Percentiles rank a stretch among this genome's conserved stretches.
These are phyloP conservation scores for Aspergillus conjunctus DNA, from an alignment of 495 filamentous ascomycete genomes.

Conservation along the genomic window DNA sequence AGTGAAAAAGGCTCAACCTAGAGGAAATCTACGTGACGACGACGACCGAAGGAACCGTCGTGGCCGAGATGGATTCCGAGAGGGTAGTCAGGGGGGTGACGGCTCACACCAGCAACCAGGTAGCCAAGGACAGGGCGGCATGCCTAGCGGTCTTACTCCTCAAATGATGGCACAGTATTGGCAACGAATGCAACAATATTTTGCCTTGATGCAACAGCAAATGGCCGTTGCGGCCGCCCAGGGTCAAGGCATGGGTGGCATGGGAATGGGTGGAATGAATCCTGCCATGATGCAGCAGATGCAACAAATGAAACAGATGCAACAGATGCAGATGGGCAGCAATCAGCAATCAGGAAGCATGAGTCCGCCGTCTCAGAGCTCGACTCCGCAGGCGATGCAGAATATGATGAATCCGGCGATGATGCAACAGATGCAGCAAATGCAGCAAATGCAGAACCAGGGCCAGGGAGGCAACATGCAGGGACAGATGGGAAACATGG, in stretches of 20 bases:
- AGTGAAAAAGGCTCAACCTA: conserved; percentile 95
- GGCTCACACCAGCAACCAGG: conserved; percentile 51
- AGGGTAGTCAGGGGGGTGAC: conserved; percentile 50
- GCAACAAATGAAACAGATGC: conserved; percentile 82
- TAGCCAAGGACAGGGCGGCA: conserved; percentile 44
- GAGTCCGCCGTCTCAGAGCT: conserved; percentile 51
- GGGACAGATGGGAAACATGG: conserved; percentile 27
- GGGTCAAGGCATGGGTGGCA: conserved; percentile 52
- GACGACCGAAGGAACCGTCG: conserved; percentile 62
- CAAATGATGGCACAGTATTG: conserved; percentile 98
- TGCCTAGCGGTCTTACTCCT: conserved; percentile 73
- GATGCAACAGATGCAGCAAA: conserved; percentile 76
- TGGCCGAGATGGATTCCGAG: conserved; percentile 61
- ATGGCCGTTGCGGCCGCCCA: conserved; percentile 52
- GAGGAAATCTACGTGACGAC: conserved; percentile 91
- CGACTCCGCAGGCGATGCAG: conserved; percentile 45
- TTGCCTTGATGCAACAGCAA: conserved; percentile 88
- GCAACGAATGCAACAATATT: conserved; percentile 96
- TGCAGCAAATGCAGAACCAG: conserved; percentile 58
- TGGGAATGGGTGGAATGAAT: conserved; percentile 72
- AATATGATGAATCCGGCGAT: conserved; percentile 62
- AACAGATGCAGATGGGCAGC: conserved; percentile 66
- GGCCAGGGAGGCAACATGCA: conserved; percentile 32
- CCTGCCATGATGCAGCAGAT: conserved; percentile 81
- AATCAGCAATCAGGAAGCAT: conserved; percentile 47